Evolutionary conservation across 257 asterid genomes (phyloP), one percentile per base, ranked within the genome.

Genomic region (Ophiorrhiza pumila): DNA sequence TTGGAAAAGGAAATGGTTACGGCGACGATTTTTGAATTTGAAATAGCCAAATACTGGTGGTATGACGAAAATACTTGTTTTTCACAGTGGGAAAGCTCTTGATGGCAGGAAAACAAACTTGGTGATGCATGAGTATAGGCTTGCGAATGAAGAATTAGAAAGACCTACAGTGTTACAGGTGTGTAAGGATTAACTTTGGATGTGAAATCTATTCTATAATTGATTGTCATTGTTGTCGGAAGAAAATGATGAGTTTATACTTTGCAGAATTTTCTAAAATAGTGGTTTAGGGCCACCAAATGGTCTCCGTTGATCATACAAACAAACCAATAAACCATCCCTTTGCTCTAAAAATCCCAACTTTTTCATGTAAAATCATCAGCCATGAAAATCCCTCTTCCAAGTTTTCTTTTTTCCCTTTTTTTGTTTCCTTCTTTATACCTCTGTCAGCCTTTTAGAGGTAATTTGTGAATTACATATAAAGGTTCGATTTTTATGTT

Each of bases 81-180:
- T 89, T 81, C 98, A 93, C 65, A 86, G 88, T 11, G 98, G 97
- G 15, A 88, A 97, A 78, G 98, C 98, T 46, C 98, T 97, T 4
- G 97, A 89, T 78, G 98, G 98, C 18, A 86, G 89, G 87, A 80
- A 97, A 69, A 91, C 98, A 5, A 91, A 93, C 49, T 93, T 97
- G 98, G 97, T 93, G 14, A 93, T 93, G 98, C 98, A 93, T 23
- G 98, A 93, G 83, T 93, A 93, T 74, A 79, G 98, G 78, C 96
- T 93, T 4, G 85, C 86, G 5, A 96, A 89, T 74, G 82, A 88
- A 0, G 98, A 88, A 47, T 76, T 89, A 84, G 93, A 81, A 69
- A 79, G 37, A 42, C 95, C 92, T 49, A 96, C 96, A 73, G 96
- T 91, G 53, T 66, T 84, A 35, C 97, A 93, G 96, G 98, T 93